Evolutionary conservation across 2,329 filamentous ascomycete species (phyloP).

Genomic region (Orbilia javanica): DNA sequence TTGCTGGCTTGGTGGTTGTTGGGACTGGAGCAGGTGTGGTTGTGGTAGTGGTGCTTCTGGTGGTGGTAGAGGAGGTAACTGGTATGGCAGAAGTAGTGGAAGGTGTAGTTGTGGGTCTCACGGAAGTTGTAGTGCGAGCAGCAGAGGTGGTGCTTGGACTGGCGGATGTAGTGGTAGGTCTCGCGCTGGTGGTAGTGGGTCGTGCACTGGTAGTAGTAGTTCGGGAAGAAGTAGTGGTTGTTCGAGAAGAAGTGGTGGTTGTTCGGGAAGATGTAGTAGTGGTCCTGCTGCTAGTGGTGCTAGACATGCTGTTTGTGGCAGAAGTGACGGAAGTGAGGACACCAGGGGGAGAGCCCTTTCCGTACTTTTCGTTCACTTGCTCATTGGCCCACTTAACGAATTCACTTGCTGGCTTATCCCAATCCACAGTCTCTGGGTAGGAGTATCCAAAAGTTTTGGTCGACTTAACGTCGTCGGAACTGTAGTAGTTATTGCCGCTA

Average conservation of each 20-base stretch:
- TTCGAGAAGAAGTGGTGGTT: neutral
- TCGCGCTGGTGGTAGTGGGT: slow-evolving; percentile 8
- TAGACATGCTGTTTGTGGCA: slow-evolving; percentile 49
- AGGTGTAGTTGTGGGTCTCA: neutral
- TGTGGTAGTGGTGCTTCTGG: neutral
- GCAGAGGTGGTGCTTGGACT: slow-evolving; percentile 9
- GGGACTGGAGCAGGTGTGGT: neutral
- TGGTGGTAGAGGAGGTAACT: neutral
- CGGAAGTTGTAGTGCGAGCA: neutral
- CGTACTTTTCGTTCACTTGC: slow-evolving; percentile 42
- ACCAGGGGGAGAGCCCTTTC: slow-evolving; percentile 36
- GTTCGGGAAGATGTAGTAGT: slow-evolving; percentile 4
- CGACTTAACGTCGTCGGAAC: slow-evolving; percentile 52
- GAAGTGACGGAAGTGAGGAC: slow-evolving; percentile 52
- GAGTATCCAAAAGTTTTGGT: slow-evolving; percentile 77
- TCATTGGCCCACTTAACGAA: slow-evolving; percentile 35
- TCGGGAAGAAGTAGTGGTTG: neutral
- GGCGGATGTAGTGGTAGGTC: slow-evolving; percentile 9
- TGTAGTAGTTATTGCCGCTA: slow-evolving; percentile 55
- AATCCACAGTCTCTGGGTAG: slow-evolving; percentile 75
- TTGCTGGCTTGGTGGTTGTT: neutral
- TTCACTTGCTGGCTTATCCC: slow-evolving; percentile 22
- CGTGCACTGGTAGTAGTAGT: slow-evolving; percentile 11
- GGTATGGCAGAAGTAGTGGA: neutral
- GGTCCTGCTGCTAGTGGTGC: slow-evolving; percentile 28